phyloP scores from a whole-genome alignment of 2,329 filamentous ascomycete species.

The Venturiaceae sp. region DNA sequence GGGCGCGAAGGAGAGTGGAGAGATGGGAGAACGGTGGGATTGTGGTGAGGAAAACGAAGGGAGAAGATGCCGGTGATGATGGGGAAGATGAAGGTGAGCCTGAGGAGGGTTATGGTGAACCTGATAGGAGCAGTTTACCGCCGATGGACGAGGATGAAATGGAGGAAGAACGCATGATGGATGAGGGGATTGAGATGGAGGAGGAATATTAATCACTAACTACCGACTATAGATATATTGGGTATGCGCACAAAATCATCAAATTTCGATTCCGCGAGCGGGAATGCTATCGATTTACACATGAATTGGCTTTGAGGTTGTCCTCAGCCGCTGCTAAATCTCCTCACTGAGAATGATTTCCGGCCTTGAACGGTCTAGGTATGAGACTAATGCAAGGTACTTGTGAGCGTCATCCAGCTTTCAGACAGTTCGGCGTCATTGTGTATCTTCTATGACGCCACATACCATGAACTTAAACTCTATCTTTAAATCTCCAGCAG shows the following conservation, averaged over 20 bases:
- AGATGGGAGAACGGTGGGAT: conserved; percentile 51
- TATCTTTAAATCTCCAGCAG: no score
- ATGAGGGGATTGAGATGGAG: neutral
- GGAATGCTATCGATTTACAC: neutral
- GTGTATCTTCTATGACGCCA: neutral
- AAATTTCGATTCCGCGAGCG: no score
- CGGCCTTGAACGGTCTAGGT: neutral
- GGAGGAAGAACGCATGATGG: neutral
- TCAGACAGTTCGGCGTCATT: no score
- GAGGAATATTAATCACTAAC: neutral
- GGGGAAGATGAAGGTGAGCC: conserved; percentile 6
- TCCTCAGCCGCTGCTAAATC: neutral
- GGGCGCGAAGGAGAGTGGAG: conserved; percentile 53
- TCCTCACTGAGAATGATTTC: neutral
- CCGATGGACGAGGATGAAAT: neutral
- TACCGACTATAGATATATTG: neutral
- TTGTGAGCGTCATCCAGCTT: neutral
- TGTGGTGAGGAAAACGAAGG: conserved; percentile 13
- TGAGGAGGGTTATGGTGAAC: neutral
- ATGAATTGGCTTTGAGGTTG: no score
- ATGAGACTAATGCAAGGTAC: neutral
- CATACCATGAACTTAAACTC: no score
- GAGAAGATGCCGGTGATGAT: conserved; percentile 14
- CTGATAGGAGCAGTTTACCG: neutral
- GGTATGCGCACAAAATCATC: neutral